A percentile compares a stretch with the other conserved stretches of the same genome.
Conservation (phyloP, 805 yeast species). For the Metschnikowia henanensis region DNA sequence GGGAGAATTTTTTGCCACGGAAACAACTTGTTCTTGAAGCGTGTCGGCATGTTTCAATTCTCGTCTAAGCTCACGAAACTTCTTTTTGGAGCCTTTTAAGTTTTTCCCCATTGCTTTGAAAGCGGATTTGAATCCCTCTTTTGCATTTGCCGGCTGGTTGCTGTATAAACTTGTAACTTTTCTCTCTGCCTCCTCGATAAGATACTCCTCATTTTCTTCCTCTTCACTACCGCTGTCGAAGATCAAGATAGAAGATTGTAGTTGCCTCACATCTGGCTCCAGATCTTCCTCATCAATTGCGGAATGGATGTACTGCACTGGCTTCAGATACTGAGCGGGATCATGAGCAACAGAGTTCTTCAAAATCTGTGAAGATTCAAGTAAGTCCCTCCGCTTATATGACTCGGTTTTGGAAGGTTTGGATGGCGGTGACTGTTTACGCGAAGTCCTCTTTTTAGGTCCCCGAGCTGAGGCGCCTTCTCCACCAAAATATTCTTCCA, state of each 20-base stretch:
- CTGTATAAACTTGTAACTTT: slow-evolving; percentile 70
- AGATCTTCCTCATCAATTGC: slow-evolving; percentile 32
- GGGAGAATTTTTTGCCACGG: slow-evolving; percentile 77
- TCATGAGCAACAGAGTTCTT: slow-evolving; percentile 21
- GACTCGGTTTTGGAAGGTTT: background rate
- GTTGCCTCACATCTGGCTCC: slow-evolving; percentile 11
- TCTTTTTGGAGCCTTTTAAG: slow-evolving; percentile 61
- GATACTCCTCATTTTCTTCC: slow-evolving; percentile 25
- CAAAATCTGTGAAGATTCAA: slow-evolving; percentile 29
- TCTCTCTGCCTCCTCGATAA: slow-evolving; percentile 30
- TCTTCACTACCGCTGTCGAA: slow-evolving; percentile 20
- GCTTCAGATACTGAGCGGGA: slow-evolving; percentile 22
- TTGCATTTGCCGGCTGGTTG: slow-evolving; percentile 72
- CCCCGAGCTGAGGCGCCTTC: slow-evolving; percentile 55
- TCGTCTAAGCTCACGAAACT: slow-evolving; percentile 56
- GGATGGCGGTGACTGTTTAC: slow-evolving; percentile 1
- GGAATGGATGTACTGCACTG: slow-evolving; percentile 29
- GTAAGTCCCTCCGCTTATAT: slow-evolving; percentile 15
- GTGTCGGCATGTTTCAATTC: slow-evolving; percentile 65
- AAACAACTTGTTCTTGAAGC: slow-evolving; percentile 64
- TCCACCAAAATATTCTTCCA: slow-evolving; percentile 81
- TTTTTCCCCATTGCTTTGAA: slow-evolving; percentile 71
- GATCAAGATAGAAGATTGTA: slow-evolving; percentile 26
- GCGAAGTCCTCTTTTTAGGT: slow-evolving; percentile 9
- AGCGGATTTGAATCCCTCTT: slow-evolving; percentile 76